phyloP scores from a whole-genome alignment of 2,329 filamentous ascomycete genomes.

The Aurifilum marmelostoma region DNA sequence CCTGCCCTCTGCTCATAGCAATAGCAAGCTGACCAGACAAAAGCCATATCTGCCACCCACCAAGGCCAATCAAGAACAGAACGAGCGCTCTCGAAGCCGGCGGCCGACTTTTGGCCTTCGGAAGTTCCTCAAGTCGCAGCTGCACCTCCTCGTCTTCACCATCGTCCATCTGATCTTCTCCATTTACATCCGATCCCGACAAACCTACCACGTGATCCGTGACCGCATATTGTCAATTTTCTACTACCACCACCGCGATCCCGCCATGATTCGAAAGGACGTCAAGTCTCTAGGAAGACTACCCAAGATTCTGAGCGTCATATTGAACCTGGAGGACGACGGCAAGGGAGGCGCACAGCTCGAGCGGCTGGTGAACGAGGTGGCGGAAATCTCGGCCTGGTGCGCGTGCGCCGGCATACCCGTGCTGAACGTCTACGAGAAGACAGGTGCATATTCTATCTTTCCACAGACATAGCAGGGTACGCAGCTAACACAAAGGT shows the following conservation, averaged over 20 bases:
- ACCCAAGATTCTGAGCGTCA: constrained; percentile 85
- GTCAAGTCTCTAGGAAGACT: constrained; percentile 73
- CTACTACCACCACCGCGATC: constrained; percentile 94
- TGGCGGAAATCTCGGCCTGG: constrained; percentile 91
- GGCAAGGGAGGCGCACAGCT: constrained; percentile 72
- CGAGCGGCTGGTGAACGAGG: constrained; percentile 85
- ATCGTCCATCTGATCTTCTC: constrained; percentile 82
- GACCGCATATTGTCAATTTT: constrained; percentile 80
- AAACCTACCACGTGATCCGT: constrained; percentile 76
- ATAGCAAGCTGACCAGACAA: constrained; percentile 34
- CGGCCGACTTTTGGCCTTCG: constrained; percentile 54
- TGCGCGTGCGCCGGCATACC: constrained; percentile 87
- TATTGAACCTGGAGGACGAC: constrained; percentile 75
- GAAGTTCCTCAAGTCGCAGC: constrained; percentile 62
- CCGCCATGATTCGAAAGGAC: constrained; percentile 88
- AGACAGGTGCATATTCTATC: constrained; percentile 66
- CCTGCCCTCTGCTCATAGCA: constrained; percentile 17
- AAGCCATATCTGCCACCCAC: constrained; percentile 44
- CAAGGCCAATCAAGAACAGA: constrained; percentile 37
- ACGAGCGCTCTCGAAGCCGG: constrained; percentile 23
- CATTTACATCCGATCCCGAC: constrained; percentile 80
- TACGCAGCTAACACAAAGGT: constrained; percentile 32
- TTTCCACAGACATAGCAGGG: background rate
- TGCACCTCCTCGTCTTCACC: constrained; percentile 70
- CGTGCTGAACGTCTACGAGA: constrained; percentile 88